A percentile compares a stretch with the other conserved stretches of the same genome.
phyloP scores from a whole-genome alignment of 2,329 filamentous ascomycete species.

The Scedosporium dehoogii region DNA sequence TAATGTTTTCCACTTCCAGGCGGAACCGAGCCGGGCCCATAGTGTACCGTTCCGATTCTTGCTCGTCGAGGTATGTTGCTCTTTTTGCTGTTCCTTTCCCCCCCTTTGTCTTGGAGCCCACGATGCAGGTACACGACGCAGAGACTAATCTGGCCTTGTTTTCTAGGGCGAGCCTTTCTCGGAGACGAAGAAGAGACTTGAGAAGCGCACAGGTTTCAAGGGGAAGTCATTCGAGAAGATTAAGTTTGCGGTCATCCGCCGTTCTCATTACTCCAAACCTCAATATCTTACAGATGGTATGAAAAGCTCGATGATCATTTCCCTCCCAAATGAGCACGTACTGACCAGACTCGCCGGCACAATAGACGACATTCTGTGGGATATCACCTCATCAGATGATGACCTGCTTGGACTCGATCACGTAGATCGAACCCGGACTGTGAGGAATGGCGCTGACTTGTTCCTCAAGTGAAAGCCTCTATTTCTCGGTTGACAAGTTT shows the following conservation, averaged over 20 bases:
- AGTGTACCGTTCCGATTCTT: slow-evolving; percentile 88
- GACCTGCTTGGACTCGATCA: slow-evolving; percentile 58
- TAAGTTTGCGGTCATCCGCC: slow-evolving; percentile 77
- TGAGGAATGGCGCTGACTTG: slow-evolving; percentile 53
- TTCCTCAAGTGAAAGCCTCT: slow-evolving; percentile 31
- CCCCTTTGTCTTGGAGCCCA: not conserved
- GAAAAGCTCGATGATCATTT: slow-evolving; percentile 15
- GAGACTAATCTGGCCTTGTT: not conserved
- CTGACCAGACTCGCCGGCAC: not conserved
- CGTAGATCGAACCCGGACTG: slow-evolving; percentile 46
- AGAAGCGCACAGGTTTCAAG: slow-evolving; percentile 86
- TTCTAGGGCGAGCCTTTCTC: slow-evolving; percentile 69
- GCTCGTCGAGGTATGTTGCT: slow-evolving; percentile 58
- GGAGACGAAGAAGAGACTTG: slow-evolving; percentile 89
- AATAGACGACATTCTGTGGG: slow-evolving; percentile 50
- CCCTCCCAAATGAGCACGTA: not conserved
- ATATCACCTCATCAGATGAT: slow-evolving; percentile 41
- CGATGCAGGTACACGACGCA: not conserved
- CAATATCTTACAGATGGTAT: slow-evolving; percentile 81
- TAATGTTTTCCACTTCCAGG: slow-evolving; percentile 85
- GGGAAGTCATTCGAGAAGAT: slow-evolving; percentile 99
- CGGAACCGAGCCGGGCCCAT: slow-evolving; percentile 73
- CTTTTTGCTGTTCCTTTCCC: not conserved
- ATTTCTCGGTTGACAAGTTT: not conserved
- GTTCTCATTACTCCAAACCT: slow-evolving; percentile 64